A percentile compares a stretch with the other conserved stretches of the same genome.
Evolutionary conservation across 306 rosid genomes (phyloP).

Genomic region (Senna siamea): DNA sequence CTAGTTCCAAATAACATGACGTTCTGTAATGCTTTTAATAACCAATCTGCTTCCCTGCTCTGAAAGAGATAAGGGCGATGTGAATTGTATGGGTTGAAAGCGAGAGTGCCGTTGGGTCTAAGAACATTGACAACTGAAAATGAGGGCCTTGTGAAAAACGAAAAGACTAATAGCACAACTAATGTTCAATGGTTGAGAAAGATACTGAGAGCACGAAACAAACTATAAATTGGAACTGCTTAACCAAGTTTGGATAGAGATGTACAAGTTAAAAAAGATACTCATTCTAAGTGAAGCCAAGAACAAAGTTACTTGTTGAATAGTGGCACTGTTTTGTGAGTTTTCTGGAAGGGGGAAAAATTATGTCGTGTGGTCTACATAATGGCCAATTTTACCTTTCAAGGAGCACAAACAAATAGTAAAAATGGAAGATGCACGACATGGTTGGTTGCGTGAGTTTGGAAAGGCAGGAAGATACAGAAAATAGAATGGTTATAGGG

Average conservation of each 20-base stretch:
- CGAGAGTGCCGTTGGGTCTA: constrained; percentile 28
- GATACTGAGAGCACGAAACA: constrained; percentile 14
- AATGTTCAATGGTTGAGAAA: background rate
- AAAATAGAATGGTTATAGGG: constrained; percentile 33
- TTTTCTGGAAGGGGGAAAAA: too few species aligned
- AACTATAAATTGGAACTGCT: too few species aligned
- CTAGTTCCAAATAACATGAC: constrained; percentile 35
- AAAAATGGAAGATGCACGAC: constrained; percentile 27
- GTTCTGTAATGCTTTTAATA: constrained; percentile 33
- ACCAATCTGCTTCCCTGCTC: constrained; percentile 19
- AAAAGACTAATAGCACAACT: background rate
- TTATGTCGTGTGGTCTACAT: background rate
- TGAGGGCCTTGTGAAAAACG: constrained; percentile 1
- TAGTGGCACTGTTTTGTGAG: constrained; percentile 24
- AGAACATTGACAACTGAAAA: constrained; percentile 31
- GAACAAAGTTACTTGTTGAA: background rate
- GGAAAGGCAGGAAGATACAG: constrained; percentile 16
- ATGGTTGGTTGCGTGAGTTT: constrained; percentile 33
- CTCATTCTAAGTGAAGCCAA: background rate
- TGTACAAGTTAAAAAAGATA: constrained; percentile 8
- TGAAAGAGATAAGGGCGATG: constrained; percentile 39
- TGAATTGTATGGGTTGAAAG: constrained; percentile 30
- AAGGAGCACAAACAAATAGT: background rate
- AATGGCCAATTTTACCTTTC: constrained; percentile 34
- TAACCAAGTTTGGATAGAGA: background rate